Base-by-base conservation (phyloP, 805 yeast genomes). In the Lipomyces sp. region DNA sequence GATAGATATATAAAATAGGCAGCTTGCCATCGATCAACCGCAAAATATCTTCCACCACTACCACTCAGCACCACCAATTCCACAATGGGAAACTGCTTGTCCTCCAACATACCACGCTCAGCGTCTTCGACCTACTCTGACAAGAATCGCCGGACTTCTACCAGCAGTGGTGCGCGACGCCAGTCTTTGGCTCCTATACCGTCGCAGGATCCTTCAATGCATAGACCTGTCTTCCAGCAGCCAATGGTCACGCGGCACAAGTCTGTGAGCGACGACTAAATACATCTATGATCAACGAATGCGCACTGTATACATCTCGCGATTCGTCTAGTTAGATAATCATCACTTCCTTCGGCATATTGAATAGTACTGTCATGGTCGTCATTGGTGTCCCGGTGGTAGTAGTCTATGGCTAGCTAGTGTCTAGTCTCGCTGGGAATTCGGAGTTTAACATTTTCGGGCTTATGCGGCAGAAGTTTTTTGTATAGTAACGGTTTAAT, bases 161-260 rank as follows among this genome's bases (percentile, higher is more conserved):
- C 57, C 34, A 42, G 62, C 32, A 45, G 42, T 5, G n/a, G 7
- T 30, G 15, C 58, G 5, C 60, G 64, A 11, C 62, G 69, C 5
- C 59, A 48, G 53, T 66, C 69, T 15, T 64, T 66, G n/a, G 69
- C 69, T 29, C 65, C 63, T 32, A 56, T 63, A 24, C 69, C 69
- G 35, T 63, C 67, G n/a, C 57, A 57, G 13, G 67, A 66, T 7
- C 69, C 69, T 0, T 4, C 64, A 6, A 33, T n/a, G 13, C 15
- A 24, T 33, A 37, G 69, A 18, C 50, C 60, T 0, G n/a, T 57
- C 29, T 66, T 66, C 58, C 62, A 51, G 58, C 66, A 45, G 56
- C 69, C 69, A 11, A 51, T 57, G 54, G 2, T 5, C 24, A 59
- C 53, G 33, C 56, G 69, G 45, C 65, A 65, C 39, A 57, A 33